Conservation (phyloP, 768 basidiomycete genomes). For the Coprinellus micaceus region DNA sequence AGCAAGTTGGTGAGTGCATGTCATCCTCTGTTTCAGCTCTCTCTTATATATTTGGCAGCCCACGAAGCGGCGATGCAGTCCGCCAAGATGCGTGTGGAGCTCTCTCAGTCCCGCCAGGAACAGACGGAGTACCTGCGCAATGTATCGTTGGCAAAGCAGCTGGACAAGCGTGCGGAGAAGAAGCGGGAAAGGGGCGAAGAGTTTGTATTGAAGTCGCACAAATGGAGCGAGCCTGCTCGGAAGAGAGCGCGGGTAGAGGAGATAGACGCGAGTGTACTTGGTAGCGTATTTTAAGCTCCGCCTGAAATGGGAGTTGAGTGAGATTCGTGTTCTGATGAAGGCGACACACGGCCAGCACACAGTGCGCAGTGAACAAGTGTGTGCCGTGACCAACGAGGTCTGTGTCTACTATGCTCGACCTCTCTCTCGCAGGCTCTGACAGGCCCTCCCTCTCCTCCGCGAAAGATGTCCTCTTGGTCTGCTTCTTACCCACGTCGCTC, state of each 20-base stretch:
- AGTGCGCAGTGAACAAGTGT: slow-evolving; percentile 13
- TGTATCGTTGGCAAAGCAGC: slow-evolving; percentile 85
- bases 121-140: slow-evolving; percentile 92
- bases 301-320: slow-evolving; percentile 40
- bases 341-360: slow-evolving; percentile 45
- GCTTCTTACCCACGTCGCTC: slow-evolving; percentile 76
- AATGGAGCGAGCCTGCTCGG: slow-evolving; percentile 16
- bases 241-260: not conserved
- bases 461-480: slow-evolving; percentile 72
- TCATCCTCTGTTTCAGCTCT: not conserved
- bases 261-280: slow-evolving; percentile 36
- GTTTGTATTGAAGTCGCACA: slow-evolving; percentile 36
- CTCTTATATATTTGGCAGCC: slow-evolving; percentile 43
- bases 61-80: slow-evolving; percentile 88
- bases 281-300: slow-evolving; percentile 46
- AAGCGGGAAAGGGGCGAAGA: slow-evolving; percentile 57
- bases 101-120: slow-evolving; percentile 82
- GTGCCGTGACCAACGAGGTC: slow-evolving; percentile 79
- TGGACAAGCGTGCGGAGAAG: slow-evolving; percentile 75
- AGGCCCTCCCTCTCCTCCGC: slow-evolving; percentile 52
- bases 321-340: slow-evolving; percentile 37
- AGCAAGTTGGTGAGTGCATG: slow-evolving; percentile 83
- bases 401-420: slow-evolving; percentile 90
- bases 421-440: slow-evolving; percentile 72
- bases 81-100: slow-evolving; percentile 86